Percentiles rank a stretch among this genome's conserved stretches.
Conservation (phyloP, 208 protist species). For the Acanthamoeba castellanii region DNA sequence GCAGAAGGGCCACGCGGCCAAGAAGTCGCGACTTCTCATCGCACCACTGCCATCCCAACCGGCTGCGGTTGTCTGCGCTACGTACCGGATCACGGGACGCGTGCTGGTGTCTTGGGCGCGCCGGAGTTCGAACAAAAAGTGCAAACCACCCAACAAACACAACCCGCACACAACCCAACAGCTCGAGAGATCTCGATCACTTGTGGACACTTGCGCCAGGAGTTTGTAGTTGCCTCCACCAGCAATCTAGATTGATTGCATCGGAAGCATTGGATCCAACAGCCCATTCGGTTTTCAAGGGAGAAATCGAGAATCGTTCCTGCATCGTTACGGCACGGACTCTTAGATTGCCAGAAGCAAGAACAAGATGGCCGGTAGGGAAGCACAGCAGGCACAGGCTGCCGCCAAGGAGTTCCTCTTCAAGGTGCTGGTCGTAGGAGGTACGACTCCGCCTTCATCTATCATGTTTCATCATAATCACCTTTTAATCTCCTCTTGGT, state of each 20-base stretch:
- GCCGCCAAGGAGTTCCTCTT: neutral
- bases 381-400: neutral
- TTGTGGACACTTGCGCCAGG: no score
- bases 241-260: no score
- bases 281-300: neutral
- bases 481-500: neutral
- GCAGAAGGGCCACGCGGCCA: neutral
- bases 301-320: neutral
- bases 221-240: no score
- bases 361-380: no score
- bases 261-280: neutral
- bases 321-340: neutral
- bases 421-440: neutral
- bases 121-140: no score
- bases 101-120: neutral
- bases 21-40: conserved; percentile 12
- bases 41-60: no score
- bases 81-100: neutral
- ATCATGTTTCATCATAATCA: neutral
- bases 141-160: no score
- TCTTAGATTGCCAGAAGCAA: neutral
- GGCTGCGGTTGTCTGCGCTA: neutral
- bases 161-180: no score
- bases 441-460: neutral
- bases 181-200: no score